Evolutionary conservation across 805 yeast genomes (phyloP).

Genomic region (Metschnikowia baotianmanensis): DNA sequence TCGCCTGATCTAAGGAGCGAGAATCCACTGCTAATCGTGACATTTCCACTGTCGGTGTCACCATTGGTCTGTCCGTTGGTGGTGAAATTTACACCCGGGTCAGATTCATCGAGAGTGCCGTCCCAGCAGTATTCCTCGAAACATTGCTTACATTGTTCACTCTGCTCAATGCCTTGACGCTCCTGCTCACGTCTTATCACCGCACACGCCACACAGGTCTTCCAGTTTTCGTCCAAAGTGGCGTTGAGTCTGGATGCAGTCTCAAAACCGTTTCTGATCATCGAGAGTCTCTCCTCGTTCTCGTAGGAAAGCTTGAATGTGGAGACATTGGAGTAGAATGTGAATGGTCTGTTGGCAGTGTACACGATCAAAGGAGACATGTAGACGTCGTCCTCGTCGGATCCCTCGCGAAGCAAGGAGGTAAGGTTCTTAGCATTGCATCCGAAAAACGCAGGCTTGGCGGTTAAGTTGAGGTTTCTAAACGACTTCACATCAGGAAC

Average conservation of each 20-base stretch:
- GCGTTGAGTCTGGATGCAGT: slow-evolving; percentile 44
- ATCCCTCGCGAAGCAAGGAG: slow-evolving; percentile 18
- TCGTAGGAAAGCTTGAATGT: slow-evolving; percentile 28
- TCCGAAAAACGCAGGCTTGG: slow-evolving; percentile 28
- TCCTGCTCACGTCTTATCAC: slow-evolving; percentile 76
- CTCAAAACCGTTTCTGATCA: slow-evolving; percentile 30
- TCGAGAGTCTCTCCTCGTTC: slow-evolving; percentile 22
- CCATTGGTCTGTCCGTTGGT: slow-evolving; percentile 36
- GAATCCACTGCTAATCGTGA: slow-evolving; percentile 16
- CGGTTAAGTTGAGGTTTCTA: slow-evolving; percentile 21
- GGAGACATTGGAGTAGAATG: slow-evolving; percentile 27
- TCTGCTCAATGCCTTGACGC: slow-evolving; percentile 55
- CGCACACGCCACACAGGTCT: slow-evolving; percentile 79
- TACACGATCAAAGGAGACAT: slow-evolving; percentile 27
- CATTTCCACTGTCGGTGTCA: slow-evolving; percentile 19
- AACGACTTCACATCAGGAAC: slow-evolving; percentile 25
- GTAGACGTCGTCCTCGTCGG: slow-evolving; percentile 14
- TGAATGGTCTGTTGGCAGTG: slow-evolving; percentile 31
- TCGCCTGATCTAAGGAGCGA: slow-evolving; percentile 13
- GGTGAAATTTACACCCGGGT: slow-evolving; percentile 37
- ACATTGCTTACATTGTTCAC: slow-evolving; percentile 71
- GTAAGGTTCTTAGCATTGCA: slow-evolving; percentile 26
- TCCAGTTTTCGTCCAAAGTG: slow-evolving; percentile 67
- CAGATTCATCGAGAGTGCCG: slow-evolving; percentile 34
- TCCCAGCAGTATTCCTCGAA: slow-evolving; percentile 77